Evolutionary conservation across 1,139 yeast genomes (phyloP).

Genomic region (Yamadazyma atmosphaerica): DNA sequence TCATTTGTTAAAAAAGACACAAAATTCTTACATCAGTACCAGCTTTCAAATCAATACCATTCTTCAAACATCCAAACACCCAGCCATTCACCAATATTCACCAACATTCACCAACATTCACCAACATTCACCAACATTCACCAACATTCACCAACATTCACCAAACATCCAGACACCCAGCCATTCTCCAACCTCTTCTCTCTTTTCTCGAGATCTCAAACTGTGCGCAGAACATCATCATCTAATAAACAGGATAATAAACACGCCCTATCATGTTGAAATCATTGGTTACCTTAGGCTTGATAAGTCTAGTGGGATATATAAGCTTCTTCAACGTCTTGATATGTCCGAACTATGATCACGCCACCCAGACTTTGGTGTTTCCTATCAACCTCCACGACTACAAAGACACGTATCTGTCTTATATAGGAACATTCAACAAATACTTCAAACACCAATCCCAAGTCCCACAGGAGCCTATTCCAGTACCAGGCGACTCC

Average conservation of each 20-base stretch:
- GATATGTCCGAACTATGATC: background rate
- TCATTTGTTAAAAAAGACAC: too few species aligned
- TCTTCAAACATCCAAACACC: too few species aligned
- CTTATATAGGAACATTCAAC: background rate
- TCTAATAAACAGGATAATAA: background rate
- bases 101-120: too few species aligned
- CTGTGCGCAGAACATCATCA: background rate
- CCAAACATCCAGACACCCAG: too few species aligned
- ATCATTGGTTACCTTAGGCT: background rate
- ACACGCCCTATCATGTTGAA: background rate
- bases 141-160: too few species aligned
- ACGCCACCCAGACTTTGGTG: background rate
- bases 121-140: too few species aligned
- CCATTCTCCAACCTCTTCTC: too few species aligned
- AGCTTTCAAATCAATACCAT: too few species aligned
- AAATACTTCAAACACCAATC: background rate
- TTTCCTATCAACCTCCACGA: conserved; percentile 2
- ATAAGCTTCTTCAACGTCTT: background rate
- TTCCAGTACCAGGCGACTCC: background rate
- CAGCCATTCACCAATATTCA: too few species aligned
- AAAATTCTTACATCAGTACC: too few species aligned
- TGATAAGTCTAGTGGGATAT: background rate
- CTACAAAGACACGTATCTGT: conserved; percentile 1
- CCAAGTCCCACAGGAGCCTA: background rate
- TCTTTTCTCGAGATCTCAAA: too few species aligned